phyloP scores from a whole-genome alignment of 306 rosid species.

The Herpetospermum pedunculosum region DNA sequence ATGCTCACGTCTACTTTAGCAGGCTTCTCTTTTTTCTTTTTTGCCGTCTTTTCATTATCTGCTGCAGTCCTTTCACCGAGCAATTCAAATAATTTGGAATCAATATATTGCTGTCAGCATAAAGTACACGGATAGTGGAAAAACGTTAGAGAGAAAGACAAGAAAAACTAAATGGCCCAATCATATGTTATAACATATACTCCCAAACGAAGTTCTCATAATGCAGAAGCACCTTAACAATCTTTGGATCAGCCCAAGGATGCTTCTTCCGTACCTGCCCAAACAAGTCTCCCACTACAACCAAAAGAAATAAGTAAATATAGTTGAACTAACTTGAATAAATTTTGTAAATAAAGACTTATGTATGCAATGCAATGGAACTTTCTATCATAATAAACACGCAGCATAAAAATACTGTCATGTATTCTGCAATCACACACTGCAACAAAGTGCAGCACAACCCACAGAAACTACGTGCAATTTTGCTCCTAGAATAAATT shows the following conservation, averaged over 20 bases:
- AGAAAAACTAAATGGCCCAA: constrained; percentile 1
- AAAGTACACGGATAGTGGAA: neutral
- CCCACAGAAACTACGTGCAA: neutral
- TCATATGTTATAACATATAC: neutral
- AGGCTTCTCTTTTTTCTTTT: constrained; percentile 85
- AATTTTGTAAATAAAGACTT: neutral
- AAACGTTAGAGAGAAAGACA: neutral
- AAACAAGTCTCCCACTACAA: constrained; percentile 77
- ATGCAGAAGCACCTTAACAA: constrained; percentile 53
- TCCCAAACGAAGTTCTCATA: neutral
- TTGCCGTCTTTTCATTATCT: constrained; percentile 71
- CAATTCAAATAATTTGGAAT: constrained; percentile 58
- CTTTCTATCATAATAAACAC: neutral
- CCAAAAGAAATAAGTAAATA: neutral
- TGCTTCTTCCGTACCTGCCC: constrained; percentile 73
- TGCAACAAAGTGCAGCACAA: neutral
- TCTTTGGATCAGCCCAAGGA: constrained; percentile 97
- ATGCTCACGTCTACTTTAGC: constrained; percentile 67
- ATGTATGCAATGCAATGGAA: neutral
- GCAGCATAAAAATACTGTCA: neutral
- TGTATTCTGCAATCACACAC: neutral
- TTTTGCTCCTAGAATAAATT: neutral
- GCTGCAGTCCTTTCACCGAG: constrained; percentile 90
- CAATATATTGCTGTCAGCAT: constrained; percentile 46
- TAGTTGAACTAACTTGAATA: neutral